Evolutionary conservation across 768 basidiomycete genomes (phyloP).

Genomic region (Mycena indigotica): DNA sequence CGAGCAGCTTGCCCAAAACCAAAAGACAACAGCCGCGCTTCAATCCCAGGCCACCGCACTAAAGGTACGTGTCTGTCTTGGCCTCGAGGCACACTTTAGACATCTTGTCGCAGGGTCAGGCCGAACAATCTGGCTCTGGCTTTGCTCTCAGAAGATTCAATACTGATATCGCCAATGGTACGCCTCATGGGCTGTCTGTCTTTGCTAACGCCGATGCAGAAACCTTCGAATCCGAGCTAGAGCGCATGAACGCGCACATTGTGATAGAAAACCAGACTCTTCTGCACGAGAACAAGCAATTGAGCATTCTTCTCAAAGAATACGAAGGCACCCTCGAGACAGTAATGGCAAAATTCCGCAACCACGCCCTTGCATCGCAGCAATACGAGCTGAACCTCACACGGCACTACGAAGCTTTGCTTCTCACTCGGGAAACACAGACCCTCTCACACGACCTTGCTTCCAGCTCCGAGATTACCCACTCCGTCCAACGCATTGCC

Average conservation of each 20-base stretch:
- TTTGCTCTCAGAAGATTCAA: conserved; percentile 84
- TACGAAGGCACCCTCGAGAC: conserved; percentile 94
- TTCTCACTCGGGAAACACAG: conserved; percentile 65
- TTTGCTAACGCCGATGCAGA: conserved; percentile 57
- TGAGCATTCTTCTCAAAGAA: conserved; percentile 85
- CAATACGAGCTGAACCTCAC: conserved; percentile 86
- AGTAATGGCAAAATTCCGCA: conserved; percentile 95
- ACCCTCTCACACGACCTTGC: conserved; percentile 57
- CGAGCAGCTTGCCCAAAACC: conserved; percentile 81
- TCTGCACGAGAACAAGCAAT: conserved; percentile 93
- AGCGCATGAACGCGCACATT: conserved; percentile 84
- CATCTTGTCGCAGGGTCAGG: conserved; percentile 62
- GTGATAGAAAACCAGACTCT: conserved; percentile 93
- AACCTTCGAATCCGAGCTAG: conserved; percentile 88
- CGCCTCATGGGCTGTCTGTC: conserved; percentile 4
- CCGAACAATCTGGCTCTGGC: conserved; percentile 68
- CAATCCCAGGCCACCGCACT: conserved; percentile 69
- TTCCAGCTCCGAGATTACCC: conserved; percentile 57
- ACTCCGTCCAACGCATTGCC: conserved; percentile 73
- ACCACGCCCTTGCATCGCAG: conserved; percentile 90
- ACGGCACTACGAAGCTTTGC: conserved; percentile 85
- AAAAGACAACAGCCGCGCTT: conserved; percentile 68
- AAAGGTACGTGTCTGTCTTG: conserved; percentile 53
- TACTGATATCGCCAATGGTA: conserved; percentile 84
- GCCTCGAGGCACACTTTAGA: conserved; percentile 6